A percentile compares a stretch with the other conserved stretches of the same genome.
phyloP scores from a whole-genome alignment of 202 grass and related monocot species.

The Setaria viridis region DNA sequence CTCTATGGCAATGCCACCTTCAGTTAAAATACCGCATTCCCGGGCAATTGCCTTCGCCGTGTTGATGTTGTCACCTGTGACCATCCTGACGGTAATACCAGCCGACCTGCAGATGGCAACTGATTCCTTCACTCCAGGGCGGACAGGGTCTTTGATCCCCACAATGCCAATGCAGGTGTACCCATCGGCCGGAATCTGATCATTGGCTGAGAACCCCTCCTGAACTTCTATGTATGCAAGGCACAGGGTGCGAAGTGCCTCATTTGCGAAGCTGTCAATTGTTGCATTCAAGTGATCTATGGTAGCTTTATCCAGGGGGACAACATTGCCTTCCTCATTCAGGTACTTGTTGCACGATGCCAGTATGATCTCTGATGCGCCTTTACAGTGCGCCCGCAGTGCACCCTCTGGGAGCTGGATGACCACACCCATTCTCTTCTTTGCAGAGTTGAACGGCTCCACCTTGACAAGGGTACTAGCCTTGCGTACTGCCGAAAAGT shows the following conservation, averaged over 20 bases:
- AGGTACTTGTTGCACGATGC: constrained; percentile 78
- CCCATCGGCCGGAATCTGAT: constrained; percentile 69
- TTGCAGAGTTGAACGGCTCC: constrained; percentile 86
- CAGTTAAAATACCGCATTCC: constrained; percentile 95
- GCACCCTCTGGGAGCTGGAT: constrained; percentile 66
- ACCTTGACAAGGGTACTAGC: constrained; percentile 79
- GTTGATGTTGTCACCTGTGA: constrained; percentile 98
- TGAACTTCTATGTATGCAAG: constrained; percentile 77
- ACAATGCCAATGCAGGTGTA: constrained; percentile 93
- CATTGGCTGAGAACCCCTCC: constrained; percentile 62
- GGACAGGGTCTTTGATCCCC: constrained; percentile 92
- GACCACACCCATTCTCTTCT: constrained; percentile 95
- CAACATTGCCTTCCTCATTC: constrained; percentile 64
- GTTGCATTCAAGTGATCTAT: constrained; percentile 63
- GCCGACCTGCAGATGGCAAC: constrained; percentile 83
- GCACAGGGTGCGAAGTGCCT: constrained; percentile 89
- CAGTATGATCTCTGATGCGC: constrained; percentile 92
- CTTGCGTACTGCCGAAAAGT: constrained; percentile 66
- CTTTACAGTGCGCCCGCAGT: constrained; percentile 80
- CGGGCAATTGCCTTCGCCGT: constrained; percentile 97
- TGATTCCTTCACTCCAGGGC: constrained; percentile 86
- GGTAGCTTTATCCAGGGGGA: constrained; percentile 66
- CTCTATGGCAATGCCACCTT: constrained; percentile 87
- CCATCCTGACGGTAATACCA: constrained; percentile 94
- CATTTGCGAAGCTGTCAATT: constrained; percentile 86